Evolutionary conservation across 352 stramenopile species (phyloP).

Genomic region (Phytophthora citricola): DNA sequence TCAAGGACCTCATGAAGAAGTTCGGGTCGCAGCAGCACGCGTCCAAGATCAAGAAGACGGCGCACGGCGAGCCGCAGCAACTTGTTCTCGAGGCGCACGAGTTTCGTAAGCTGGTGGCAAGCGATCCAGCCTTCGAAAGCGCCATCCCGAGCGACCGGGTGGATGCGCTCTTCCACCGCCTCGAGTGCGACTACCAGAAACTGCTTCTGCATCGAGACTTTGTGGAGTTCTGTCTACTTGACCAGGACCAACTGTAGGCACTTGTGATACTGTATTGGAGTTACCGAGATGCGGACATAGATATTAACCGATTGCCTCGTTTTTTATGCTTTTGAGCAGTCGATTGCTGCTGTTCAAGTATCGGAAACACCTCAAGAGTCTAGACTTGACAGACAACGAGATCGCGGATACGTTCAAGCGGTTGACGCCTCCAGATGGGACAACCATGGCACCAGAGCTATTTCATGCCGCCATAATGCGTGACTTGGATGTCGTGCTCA

Average conservation of each 20-base stretch:
- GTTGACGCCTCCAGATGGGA: constrained; percentile 43
- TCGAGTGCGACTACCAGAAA: constrained; percentile 61
- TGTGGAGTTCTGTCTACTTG: constrained; percentile 83
- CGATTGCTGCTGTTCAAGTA: constrained; percentile 84
- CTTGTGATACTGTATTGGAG: background rate
- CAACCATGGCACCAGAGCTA: constrained; percentile 57
- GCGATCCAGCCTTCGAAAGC: constrained; percentile 77
- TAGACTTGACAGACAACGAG: constrained; percentile 79
- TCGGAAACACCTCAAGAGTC: constrained; percentile 59
- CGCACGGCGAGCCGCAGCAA: constrained; percentile 42
- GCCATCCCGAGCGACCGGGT: constrained; percentile 75
- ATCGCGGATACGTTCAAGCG: constrained; percentile 79
- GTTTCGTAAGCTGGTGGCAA: constrained; percentile 82
- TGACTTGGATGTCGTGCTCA: constrained; percentile 83
- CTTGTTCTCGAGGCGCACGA: constrained; percentile 71
- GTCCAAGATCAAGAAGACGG: constrained; percentile 48
- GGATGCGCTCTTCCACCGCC: constrained; percentile 78
- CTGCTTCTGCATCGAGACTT: constrained; percentile 74
- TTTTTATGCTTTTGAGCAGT: constrained; percentile 30
- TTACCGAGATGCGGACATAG: background rate
- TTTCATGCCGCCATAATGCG: constrained; percentile 69
- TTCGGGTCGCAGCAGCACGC: constrained; percentile 59
- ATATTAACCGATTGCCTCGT: background rate
- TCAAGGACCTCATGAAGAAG: constrained; percentile 84
- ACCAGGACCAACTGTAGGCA: constrained; percentile 80